A percentile compares a stretch with the other conserved stretches of the same genome.
These are phyloP conservation scores for Garcia nutans DNA, from an alignment of 345 rosid genomes.

Conservation along the genomic window DNA sequence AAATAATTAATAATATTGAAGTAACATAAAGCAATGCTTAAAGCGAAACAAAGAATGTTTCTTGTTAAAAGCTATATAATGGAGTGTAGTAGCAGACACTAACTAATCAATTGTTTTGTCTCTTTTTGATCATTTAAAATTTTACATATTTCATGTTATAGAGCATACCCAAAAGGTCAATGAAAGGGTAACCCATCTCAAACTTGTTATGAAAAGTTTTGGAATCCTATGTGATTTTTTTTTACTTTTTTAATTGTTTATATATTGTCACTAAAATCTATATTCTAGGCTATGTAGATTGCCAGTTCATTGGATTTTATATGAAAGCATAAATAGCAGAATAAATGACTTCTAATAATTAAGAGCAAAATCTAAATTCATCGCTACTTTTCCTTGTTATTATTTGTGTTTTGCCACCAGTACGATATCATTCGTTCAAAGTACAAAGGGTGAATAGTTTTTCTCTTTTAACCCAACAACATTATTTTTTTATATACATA, in stretches of 20 bases:
- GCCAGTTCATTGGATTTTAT: too few relatives aligned
- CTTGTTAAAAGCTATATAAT: constrained; percentile 72
- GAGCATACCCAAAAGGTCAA: constrained; percentile 44
- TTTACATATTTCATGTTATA: not conserved
- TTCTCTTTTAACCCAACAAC: too few relatives aligned
- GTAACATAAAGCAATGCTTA: constrained; percentile 55
- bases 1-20: constrained; percentile 25
- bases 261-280: too few relatives aligned
- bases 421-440: too few relatives aligned
- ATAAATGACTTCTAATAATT: too few relatives aligned
- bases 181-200: constrained; percentile 42
- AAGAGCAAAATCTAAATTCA: too few relatives aligned
- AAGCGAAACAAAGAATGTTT: constrained; percentile 70
- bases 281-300: too few relatives aligned
- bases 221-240: constrained; percentile 60
- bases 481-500: too few relatives aligned
- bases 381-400: too few relatives aligned
- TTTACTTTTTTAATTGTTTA: not conserved
- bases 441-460: too few relatives aligned
- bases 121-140: constrained; percentile 58
- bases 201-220: constrained; percentile 38
- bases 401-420: too few relatives aligned
- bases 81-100: constrained; percentile 82
- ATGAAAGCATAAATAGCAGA: too few relatives aligned
- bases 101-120: constrained; percentile 45